phyloP scores from a whole-genome alignment of 805 yeast species.

The Nakazawaea populi region DNA sequence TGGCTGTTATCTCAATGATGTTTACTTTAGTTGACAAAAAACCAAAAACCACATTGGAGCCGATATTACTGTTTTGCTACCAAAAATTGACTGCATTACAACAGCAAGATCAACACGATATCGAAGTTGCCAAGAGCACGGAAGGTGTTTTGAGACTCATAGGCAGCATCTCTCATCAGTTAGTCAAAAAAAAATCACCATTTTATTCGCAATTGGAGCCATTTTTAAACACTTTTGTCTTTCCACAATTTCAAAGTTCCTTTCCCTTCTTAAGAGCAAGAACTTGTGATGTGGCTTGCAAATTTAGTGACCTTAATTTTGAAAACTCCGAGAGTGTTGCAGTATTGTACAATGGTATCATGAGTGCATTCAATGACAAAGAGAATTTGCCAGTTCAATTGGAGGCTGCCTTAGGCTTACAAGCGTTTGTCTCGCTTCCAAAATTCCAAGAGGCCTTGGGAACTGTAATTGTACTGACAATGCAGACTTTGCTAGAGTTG shows the following conservation, averaged over 20 bases:
- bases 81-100: slow-evolving; percentile 36
- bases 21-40: slow-evolving; percentile 68
- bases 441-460: slow-evolving; percentile 66
- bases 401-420: slow-evolving; percentile 81
- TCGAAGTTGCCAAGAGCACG: slow-evolving; percentile 55
- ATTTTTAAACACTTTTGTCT: slow-evolving; percentile 55
- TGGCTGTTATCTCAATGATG: slow-evolving; percentile 72
- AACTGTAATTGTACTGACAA: slow-evolving; percentile 66
- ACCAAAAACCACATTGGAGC: slow-evolving; percentile 50
- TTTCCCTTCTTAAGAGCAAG: slow-evolving; percentile 71
- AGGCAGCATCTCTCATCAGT: slow-evolving; percentile 62
- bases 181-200: slow-evolving; percentile 50
- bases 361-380: slow-evolving; percentile 40
- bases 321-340: slow-evolving; percentile 29
- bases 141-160: slow-evolving; percentile 80
- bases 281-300: slow-evolving; percentile 59
- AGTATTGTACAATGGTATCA: slow-evolving; percentile 39
- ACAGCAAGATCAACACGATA: slow-evolving; percentile 26
- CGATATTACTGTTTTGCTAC: slow-evolving; percentile 57
- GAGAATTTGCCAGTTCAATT: slow-evolving; percentile 69
- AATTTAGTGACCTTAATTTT: slow-evolving; percentile 59
- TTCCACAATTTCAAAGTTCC: slow-evolving; percentile 64
- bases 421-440: slow-evolving; percentile 61
- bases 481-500: slow-evolving; percentile 70
- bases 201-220: slow-evolving; percentile 59